Conservation (phyloP, 2,329 filamentous ascomycete species). For the Aspergillus spinulosporus region DNA sequence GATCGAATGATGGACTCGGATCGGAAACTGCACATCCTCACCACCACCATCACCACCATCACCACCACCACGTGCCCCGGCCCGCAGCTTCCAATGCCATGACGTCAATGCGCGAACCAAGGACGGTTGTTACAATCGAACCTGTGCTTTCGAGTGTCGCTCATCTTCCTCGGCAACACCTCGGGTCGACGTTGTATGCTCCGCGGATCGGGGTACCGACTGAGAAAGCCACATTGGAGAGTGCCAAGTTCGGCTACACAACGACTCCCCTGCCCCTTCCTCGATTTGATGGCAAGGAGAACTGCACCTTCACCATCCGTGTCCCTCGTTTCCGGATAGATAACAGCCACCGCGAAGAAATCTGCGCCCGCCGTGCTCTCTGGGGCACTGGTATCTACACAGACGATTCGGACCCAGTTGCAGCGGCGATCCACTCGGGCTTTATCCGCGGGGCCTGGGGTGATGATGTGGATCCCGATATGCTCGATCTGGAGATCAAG, state of each 20-base stretch:
- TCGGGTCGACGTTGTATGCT: conserved; percentile 82
- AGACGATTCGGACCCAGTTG: conserved; percentile 91
- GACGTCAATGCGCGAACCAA: conserved; percentile 56
- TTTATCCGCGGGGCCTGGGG: conserved; percentile 90
- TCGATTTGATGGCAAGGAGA: conserved; percentile 73
- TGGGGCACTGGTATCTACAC: conserved; percentile 97
- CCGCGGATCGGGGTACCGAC: conserved; percentile 59
- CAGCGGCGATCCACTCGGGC: conserved; percentile 87
- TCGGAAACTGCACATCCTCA: conserved; percentile 38
- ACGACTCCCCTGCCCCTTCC: conserved; percentile 72
- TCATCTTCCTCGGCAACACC: conserved; percentile 70
- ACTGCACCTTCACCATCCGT: conserved; percentile 86
- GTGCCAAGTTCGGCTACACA: conserved; percentile 58
- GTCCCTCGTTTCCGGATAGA: conserved; percentile 78
- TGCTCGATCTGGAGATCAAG: conserved; percentile 61
- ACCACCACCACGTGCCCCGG: conserved; percentile 33
- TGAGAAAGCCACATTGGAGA: conserved; percentile 41
- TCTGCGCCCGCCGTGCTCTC: conserved; percentile 74
- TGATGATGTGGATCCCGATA: conserved; percentile 69
- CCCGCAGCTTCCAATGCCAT: conserved; percentile 26
- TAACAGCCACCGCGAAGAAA: conserved; percentile 71
- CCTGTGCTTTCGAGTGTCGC: conserved; percentile 71
- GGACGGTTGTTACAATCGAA: conserved; percentile 67
- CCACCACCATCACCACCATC: conserved; percentile 42
- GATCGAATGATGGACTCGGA: conserved; percentile 28